Evolutionary conservation across 441 rosid genomes (phyloP).

Genomic region (Pelargonium myrrhifolium): DNA sequence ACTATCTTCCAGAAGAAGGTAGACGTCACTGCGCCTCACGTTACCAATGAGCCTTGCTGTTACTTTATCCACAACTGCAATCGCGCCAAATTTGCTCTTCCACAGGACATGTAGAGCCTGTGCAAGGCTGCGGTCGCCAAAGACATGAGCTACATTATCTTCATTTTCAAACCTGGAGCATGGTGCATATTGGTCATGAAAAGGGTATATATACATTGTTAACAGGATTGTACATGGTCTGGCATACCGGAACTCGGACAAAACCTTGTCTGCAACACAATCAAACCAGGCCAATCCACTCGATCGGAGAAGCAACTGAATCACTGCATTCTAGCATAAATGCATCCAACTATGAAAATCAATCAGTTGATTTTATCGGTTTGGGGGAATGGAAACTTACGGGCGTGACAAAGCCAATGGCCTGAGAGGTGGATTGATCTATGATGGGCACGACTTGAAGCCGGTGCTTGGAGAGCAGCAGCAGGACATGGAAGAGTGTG

Average conservation of each 20-base stretch:
- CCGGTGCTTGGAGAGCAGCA: conserved; percentile 36
- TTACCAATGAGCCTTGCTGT: conserved; percentile 28
- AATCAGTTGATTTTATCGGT: neutral
- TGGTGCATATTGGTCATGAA: neutral
- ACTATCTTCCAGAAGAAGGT: conserved; percentile 29
- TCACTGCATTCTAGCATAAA: conserved; percentile 32
- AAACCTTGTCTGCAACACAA: conserved; percentile 31
- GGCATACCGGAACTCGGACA: conserved; percentile 27
- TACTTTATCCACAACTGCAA: conserved; percentile 23
- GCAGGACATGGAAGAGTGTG: conserved; percentile 37
- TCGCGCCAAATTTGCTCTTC: conserved; percentile 23
- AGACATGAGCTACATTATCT: conserved; percentile 19
- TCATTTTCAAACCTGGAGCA: conserved; percentile 25
- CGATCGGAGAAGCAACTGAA: conserved; percentile 34
- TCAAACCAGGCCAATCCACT: conserved; percentile 42
- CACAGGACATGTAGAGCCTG: conserved; percentile 29
- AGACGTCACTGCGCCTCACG: conserved; percentile 27
- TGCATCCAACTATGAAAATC: neutral
- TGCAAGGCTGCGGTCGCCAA: conserved; percentile 28
- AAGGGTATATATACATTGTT: neutral
- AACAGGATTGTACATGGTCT: neutral
- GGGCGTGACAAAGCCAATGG: conserved; percentile 40
- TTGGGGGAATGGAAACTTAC: too few relatives aligned
- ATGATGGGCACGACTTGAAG: conserved; percentile 33
- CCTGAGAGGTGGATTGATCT: conserved; percentile 16